Evolutionary conservation across 176 grass and related monocot genomes (phyloP).

Genomic region (Thalia dealbata): DNA sequence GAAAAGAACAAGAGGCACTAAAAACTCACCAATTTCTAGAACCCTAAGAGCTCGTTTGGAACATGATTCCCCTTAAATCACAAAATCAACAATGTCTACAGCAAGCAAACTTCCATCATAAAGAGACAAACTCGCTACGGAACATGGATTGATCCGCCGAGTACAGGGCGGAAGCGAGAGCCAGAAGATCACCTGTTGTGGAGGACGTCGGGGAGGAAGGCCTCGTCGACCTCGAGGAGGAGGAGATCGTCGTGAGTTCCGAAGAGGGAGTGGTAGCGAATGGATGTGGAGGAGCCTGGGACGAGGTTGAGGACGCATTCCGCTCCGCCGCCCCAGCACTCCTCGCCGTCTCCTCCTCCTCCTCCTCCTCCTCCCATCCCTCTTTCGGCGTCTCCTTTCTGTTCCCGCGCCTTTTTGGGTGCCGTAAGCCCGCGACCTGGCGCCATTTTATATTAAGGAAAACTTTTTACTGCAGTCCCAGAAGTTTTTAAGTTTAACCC

Average conservation of each 20-base stretch:
- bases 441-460: neutral
- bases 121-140: neutral
- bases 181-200: slow-evolving; percentile 38
- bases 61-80: neutral
- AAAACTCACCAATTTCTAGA: neutral
- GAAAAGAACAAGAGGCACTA: neutral
- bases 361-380: neutral
- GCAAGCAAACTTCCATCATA: neutral
- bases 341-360: slow-evolving; percentile 14
- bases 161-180: neutral
- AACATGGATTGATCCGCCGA: neutral
- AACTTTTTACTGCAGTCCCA: neutral
- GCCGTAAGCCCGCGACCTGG: neutral
- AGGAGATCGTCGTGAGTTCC: slow-evolving; percentile 56
- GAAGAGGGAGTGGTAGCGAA: slow-evolving; percentile 69
- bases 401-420: neutral
- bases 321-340: slow-evolving; percentile 40
- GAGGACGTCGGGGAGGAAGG: slow-evolving; percentile 60
- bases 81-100: neutral
- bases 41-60: neutral
- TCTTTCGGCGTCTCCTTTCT: neutral
- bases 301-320: slow-evolving; percentile 42
- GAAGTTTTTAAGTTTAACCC: too few relatives aligned
- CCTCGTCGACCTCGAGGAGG: slow-evolving; percentile 64
- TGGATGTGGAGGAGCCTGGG: slow-evolving; percentile 35